These are phyloP conservation scores for Sophora flavescens DNA, from an alignment of 306 rosid genomes.

Conservation along the genomic window DNA sequence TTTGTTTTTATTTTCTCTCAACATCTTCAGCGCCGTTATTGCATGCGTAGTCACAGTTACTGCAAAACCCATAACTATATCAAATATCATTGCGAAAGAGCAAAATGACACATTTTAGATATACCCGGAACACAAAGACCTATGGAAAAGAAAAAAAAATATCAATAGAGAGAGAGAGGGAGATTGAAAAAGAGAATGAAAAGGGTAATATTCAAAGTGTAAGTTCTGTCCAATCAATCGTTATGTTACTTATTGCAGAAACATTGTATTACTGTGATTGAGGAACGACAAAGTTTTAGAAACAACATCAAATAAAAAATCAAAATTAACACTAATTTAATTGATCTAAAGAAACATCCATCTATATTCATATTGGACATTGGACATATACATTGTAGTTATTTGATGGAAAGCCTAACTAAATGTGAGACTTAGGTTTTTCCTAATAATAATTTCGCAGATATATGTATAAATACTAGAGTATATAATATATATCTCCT, in stretches of 20 bases:
- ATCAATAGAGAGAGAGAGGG: background rate
- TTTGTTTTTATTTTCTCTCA: constrained; percentile 75
- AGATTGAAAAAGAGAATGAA: background rate
- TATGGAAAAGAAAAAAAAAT: constrained; percentile 16
- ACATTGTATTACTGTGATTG: background rate
- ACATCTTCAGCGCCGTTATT: constrained; percentile 67
- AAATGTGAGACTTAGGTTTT: too few species aligned
- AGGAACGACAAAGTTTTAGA: background rate
- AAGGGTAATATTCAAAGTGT: background rate
- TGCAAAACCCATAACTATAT: constrained; percentile 56
- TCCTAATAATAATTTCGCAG: background rate
- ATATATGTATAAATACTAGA: background rate
- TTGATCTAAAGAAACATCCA: background rate
- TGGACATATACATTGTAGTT: background rate
- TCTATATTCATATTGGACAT: too few species aligned
- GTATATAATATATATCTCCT: background rate
- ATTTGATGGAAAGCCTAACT: background rate
- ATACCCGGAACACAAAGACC: background rate
- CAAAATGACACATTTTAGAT: background rate
- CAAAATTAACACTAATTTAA: background rate
- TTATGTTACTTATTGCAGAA: background rate
- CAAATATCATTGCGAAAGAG: constrained; percentile 13
- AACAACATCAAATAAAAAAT: background rate
- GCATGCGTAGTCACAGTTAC: constrained; percentile 82
- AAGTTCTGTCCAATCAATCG: constrained; percentile 7